Evolutionary conservation across 2,329 filamentous ascomycete species (phyloP).

Genomic region (Chaetoscypha palmicola): DNA sequence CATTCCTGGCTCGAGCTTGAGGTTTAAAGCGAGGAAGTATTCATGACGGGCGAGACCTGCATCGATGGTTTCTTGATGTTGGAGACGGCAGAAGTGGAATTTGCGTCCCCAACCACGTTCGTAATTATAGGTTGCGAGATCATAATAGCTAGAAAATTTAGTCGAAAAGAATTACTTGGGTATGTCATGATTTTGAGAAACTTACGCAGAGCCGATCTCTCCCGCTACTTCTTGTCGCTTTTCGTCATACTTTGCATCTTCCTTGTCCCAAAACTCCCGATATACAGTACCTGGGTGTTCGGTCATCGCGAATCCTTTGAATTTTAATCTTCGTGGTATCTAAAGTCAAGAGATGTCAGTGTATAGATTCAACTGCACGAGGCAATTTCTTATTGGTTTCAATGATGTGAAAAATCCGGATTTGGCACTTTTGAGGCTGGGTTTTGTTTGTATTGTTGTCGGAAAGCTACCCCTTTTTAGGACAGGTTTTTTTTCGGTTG

Average conservation of each 20-base stretch:
- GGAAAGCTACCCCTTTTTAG: too few relatives aligned
- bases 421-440: too few relatives aligned
- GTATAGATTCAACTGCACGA: too few relatives aligned
- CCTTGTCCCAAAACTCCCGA: not conserved
- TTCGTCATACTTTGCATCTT: not conserved
- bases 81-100: constrained; percentile 5
- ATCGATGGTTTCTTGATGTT: constrained; percentile 1
- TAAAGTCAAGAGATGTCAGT: too few relatives aligned
- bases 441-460: too few relatives aligned
- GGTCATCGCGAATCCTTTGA: too few relatives aligned
- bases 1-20: not conserved
- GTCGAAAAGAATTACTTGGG: too few relatives aligned
- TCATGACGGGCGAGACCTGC: constrained; percentile 3
- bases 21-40: constrained; percentile 4
- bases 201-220: not conserved
- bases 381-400: too few relatives aligned
- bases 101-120: constrained; percentile 6
- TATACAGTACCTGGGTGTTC: not conserved
- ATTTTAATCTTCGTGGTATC: too few relatives aligned
- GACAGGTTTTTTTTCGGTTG: too few relatives aligned
- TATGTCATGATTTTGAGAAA: too few relatives aligned
- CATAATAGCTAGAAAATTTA: constrained; percentile 4
- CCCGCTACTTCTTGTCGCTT: not conserved
- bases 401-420: too few relatives aligned
- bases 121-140: constrained; percentile 4